Evolutionary conservation across 2,329 filamentous ascomycete genomes (phyloP).

Genomic region (Botrytis pseudocinerea): DNA sequence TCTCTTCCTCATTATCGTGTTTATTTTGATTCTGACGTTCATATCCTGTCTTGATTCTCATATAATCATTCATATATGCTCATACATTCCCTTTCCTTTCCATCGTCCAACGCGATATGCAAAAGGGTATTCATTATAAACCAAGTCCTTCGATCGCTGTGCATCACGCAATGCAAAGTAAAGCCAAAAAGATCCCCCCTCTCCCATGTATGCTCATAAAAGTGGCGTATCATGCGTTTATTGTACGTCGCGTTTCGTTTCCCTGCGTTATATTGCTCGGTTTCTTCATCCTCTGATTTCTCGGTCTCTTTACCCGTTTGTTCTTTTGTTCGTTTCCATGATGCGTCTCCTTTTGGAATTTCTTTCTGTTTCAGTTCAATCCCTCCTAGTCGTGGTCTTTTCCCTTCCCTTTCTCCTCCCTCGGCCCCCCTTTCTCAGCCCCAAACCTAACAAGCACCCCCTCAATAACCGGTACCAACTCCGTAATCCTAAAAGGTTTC

Average conservation of each 20-base stretch:
- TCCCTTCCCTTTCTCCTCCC: background rate
- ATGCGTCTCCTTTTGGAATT: background rate
- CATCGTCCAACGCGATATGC: background rate
- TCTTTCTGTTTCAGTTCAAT: background rate
- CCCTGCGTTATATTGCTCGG: background rate
- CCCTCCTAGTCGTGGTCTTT: too few relatives aligned
- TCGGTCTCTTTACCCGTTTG: background rate
- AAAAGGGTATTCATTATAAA: slow-evolving; percentile 3
- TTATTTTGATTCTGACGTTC: background rate
- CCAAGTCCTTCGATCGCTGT: background rate
- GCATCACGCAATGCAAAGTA: slow-evolving; percentile 1
- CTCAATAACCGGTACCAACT: slow-evolving; percentile 7
- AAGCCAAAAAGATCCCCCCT: background rate
- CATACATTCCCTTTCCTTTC: background rate
- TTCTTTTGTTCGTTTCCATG: background rate
- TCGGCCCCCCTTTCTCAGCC: background rate
- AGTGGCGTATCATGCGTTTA: background rate
- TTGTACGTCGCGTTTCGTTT: background rate
- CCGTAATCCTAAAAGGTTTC: slow-evolving; percentile 61
- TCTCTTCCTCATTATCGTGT: background rate
- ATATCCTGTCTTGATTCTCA: background rate
- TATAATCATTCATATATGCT: background rate
- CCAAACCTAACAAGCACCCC: background rate
- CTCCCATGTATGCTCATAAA: background rate
- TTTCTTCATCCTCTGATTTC: slow-evolving; percentile 3